Base-by-base conservation (phyloP, 1,284 basidiomycete genomes). In the Cryptococcus sp. region DNA sequence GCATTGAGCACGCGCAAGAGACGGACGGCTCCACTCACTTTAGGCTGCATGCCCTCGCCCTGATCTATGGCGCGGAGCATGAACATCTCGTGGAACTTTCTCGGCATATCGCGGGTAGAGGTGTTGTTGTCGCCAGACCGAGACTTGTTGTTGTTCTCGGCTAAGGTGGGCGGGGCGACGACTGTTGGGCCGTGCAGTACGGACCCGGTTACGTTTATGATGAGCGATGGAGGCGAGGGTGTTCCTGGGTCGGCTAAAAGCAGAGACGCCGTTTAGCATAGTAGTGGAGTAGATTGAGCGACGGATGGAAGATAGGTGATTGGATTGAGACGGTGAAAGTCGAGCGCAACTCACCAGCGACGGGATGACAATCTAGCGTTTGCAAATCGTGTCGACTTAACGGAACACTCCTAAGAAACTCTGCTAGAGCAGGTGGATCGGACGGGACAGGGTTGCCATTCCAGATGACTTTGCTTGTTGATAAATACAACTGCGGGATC, bases 51-150 rank as follows among this genome's bases (percentile, higher is more conserved):
- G 23, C 72, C 72, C 52, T 73, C 73, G 3, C 61, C 68, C 23
- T 65, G 64, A 44, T 70, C 72, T 19, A 65, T 55, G 7, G 69
- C 70, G 19, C 67, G 61, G 17, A 76, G 59, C 29, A 76, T 69
- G 53, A 76, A 76, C 54, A 76, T 67, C 60, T 76, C 73, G 57
- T 73, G 70, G 54, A 74, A 76, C 58, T 76, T 76, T 43, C 74
- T 63, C 23, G 74, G 73, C 48, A 66, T 54, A 53, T 74, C 69
- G 41, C 55, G 51, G 11, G 69, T 58, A 11, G 64, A 55, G 25
- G 52, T 43, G n/a, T 60, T 52, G 3, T 57, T 59, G 17, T 58
- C 58, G 46, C 64, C 66, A 44, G 64, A 59, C 3, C 50, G 40
- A 37, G 53, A 46, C 17, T 50, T 34, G 20, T 25, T 23, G 40